Evolutionary conservation across 2,329 filamentous ascomycete species (phyloP).

Genomic region (Epichloe amarillans): DNA sequence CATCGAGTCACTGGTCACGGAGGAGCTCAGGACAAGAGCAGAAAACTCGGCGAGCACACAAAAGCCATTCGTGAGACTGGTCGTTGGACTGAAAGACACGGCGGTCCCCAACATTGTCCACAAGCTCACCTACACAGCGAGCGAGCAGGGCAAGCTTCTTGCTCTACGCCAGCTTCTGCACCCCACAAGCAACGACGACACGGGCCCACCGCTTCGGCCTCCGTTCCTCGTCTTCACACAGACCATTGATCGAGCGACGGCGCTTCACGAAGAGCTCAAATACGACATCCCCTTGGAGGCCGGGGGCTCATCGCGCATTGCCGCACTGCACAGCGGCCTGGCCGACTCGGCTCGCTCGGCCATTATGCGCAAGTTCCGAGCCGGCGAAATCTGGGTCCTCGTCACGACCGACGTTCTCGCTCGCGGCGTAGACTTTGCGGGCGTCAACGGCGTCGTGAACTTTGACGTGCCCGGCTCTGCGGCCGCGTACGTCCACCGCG

Average conservation of each 20-base stretch:
- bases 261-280: slow-evolving; percentile 76
- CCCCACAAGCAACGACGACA: slow-evolving; percentile 44
- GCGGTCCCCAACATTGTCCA: slow-evolving; percentile 87
- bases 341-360: slow-evolving; percentile 59
- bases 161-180: slow-evolving; percentile 81
- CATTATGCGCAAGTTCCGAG: slow-evolving; percentile 82
- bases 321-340: slow-evolving; percentile 79
- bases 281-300: slow-evolving; percentile 90
- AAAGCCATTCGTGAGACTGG: slow-evolving; percentile 60
- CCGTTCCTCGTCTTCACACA: slow-evolving; percentile 95
- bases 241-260: slow-evolving; percentile 80
- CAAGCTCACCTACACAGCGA: slow-evolving; percentile 79
- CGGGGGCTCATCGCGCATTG: slow-evolving; percentile 71
- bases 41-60: slow-evolving; percentile 21
- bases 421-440: slow-evolving; percentile 86
- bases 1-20: slow-evolving; percentile 64
- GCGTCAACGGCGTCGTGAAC: slow-evolving; percentile 92
- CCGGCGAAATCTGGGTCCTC: slow-evolving; percentile 88
- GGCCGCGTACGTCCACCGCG: slow-evolving; percentile 84
- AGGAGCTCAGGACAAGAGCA: slow-evolving; percentile 48
- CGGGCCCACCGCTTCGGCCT: slow-evolving; percentile 55
- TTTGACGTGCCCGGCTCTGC: slow-evolving; percentile 92
- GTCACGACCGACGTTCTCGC: slow-evolving; percentile 92
- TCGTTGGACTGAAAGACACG: slow-evolving; percentile 93
- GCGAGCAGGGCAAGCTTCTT: slow-evolving; percentile 85